Conservation (phyloP, 225 moss, liverwort and hornwort genomes). For the Climacium dendroides region DNA sequence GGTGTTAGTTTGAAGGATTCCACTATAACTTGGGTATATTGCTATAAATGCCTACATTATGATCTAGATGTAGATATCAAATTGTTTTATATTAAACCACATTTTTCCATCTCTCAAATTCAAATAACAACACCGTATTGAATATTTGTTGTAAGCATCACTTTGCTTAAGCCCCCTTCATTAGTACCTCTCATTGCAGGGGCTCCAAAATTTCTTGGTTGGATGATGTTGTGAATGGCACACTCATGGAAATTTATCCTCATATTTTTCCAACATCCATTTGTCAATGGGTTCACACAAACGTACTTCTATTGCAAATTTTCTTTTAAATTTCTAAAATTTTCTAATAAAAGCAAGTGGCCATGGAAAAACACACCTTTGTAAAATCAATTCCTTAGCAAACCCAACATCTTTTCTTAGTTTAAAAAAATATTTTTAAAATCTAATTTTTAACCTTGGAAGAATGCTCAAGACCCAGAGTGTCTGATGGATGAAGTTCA, state of each 20-base stretch:
- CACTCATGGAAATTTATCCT: rapidly evolving
- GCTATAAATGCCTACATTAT: no score
- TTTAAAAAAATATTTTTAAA: no score
- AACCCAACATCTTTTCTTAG: background rate
- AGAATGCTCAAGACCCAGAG: rapidly evolving
- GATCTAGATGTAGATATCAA: background rate
- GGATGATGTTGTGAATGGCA: background rate
- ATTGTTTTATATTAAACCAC: background rate
- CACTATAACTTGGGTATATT: background rate
- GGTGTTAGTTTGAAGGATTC: background rate
- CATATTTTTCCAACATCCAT: background rate
- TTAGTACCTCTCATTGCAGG: background rate
- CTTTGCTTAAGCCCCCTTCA: background rate
- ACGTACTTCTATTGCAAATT: rapidly evolving
- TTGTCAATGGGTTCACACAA: background rate
- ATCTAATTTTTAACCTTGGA: background rate
- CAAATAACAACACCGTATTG: background rate
- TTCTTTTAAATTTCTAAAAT: background rate
- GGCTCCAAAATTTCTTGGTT: rapidly evolving
- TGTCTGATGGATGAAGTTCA: background rate
- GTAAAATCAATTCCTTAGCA: background rate
- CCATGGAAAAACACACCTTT: rapidly evolving
- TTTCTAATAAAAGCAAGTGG: background rate
- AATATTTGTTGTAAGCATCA: rapidly evolving
- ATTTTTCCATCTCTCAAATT: background rate